A percentile compares a stretch with the other conserved stretches of the same genome.
phyloP scores from a whole-genome alignment of 208 protist genomes.

The Leishmania guyanensis region DNA sequence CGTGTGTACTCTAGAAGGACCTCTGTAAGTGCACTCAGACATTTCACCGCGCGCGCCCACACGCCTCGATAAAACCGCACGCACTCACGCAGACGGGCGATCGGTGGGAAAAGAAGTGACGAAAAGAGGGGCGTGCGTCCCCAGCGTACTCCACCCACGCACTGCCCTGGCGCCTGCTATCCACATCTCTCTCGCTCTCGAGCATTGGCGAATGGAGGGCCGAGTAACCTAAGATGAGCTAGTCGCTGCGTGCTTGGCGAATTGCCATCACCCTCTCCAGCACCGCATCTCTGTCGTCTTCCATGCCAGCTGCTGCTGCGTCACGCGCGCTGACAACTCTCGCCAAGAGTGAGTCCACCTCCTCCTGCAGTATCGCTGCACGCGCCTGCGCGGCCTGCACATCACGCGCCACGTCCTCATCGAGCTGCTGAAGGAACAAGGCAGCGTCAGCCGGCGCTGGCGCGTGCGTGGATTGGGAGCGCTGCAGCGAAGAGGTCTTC shows the following conservation, averaged over 20 bases:
- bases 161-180: not conserved
- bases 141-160: not conserved
- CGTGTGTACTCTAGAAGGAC: not conserved
- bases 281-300: conserved; percentile 15
- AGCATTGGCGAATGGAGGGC: not conserved
- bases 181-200: not conserved
- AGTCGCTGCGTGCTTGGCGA: conserved; percentile 17
- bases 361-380: conserved; percentile 17
- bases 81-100: not conserved
- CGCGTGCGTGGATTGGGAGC: conserved; percentile 7
- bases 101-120: not conserved
- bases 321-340: conserved; percentile 9
- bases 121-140: not conserved
- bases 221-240: not conserved
- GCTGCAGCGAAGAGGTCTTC: conserved; percentile 8
- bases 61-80: not conserved
- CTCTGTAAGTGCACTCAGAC: not conserved
- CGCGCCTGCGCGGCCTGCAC: conserved; percentile 34
- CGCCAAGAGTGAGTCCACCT: conserved; percentile 19
- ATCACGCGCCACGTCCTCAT: conserved; percentile 37
- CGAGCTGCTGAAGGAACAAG: conserved; percentile 24
- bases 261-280: conserved; percentile 19
- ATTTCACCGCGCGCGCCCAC: not conserved
- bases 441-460: conserved; percentile 22
- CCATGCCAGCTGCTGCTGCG: not conserved